Percentiles rank a stretch among this genome's conserved stretches.
phyloP scores from a whole-genome alignment of 148 eudicot genomes.

The Camellia japonica region DNA sequence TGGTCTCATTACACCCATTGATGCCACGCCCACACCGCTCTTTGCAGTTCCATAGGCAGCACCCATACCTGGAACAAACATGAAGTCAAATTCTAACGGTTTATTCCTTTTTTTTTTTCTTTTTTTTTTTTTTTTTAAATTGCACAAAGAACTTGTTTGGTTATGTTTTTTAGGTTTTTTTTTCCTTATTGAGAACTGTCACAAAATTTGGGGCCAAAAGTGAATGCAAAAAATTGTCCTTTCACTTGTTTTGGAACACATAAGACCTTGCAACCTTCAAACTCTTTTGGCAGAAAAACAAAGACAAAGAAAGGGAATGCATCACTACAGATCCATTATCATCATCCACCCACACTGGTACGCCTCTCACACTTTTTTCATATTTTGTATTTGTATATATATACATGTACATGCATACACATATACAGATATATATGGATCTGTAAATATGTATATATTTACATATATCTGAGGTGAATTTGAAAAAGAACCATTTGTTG shows the following conservation, averaged over 20 bases:
- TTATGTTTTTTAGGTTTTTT: background rate
- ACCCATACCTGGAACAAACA: conserved; percentile 3
- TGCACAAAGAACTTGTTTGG: background rate
- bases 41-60: conserved; percentile 13
- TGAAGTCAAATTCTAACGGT: background rate
- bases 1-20: conserved; percentile 15
- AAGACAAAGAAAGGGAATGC: background rate
- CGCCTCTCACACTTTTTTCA: background rate
- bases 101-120: too few species aligned
- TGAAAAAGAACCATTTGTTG: background rate
- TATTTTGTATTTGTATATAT: background rate
- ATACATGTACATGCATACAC: background rate
- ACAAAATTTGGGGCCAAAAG: background rate
- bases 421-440: background rate
- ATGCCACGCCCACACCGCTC: conserved; percentile 10
- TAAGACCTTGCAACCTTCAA: background rate
- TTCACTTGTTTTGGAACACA: background rate
- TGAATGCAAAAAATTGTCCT: background rate
- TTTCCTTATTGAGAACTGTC: background rate
- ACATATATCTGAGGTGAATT: background rate
- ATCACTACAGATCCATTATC: background rate
- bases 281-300: background rate
- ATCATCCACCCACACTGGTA: background rate
- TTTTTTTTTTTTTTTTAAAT: background rate
- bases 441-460: background rate